Base-by-base conservation (phyloP, 2,329 filamentous ascomycete species). In the Nothophoma quercina region DNA sequence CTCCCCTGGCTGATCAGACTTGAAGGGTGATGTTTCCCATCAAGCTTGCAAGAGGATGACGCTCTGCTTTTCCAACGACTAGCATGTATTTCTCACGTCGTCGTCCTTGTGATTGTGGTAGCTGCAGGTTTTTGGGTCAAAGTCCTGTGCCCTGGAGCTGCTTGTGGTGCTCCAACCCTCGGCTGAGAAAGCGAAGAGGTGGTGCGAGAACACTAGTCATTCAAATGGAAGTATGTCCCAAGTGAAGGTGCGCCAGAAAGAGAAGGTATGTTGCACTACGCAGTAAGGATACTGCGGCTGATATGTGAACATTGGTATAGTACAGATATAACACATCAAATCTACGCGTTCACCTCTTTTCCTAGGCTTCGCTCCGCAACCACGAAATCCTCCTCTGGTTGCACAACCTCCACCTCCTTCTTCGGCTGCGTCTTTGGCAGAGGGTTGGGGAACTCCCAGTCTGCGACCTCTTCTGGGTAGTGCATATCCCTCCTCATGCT, bases 401-500 rank as follows among this genome's bases (percentile, higher is more conserved):
- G 42, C 13, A 55, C 51, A 12, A 49, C 46, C 29, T 50, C 22
- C 10, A 51, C 25, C 29, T 38, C 41, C 38, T 55, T 55, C 38
- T 30, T 49, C 3, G 22, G 29, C 32, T 39, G 38, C 33, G 46
- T 48, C 40, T 56, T 54, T 0, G 53, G 44, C 25, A 59, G 15
- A n/a, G 43, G 42, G n/a, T 70, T 70, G 7, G 68, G 66, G 18
- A 60, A 22, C 40, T 64, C 51, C 52, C 62, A 61, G 26, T 57
- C 47, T n/a, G 64, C 55, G 13, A 60, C 55, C 22, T 66, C 62
- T 23, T 70, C 65, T 13, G 57, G 63, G 45, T 65, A 68, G 46
- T 65, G 68, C 68, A 68, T 68, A 0, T 66, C 60, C 30, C 62
- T 63, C 62, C 55, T 64, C 28, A 58, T 48, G 43, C 50, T 64